phyloP scores from a whole-genome alignment of 306 rosid species.

The Casuarina cunninghamiana region DNA sequence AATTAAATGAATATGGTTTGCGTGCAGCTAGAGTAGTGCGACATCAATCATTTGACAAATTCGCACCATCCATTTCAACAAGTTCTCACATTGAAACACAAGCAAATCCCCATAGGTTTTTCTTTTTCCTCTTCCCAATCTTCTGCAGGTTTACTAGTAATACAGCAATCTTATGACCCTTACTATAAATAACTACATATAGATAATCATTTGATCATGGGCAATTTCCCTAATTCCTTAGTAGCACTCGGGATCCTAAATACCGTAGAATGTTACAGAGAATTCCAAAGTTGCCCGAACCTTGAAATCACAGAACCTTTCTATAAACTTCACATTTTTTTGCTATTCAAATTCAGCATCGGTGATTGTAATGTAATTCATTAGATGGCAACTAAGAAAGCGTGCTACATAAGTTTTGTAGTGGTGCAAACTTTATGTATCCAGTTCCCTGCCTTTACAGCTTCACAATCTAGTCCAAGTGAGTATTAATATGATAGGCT shows the following conservation, averaged over 20 bases:
- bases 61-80: conserved; percentile 33
- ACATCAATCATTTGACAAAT: conserved; percentile 31
- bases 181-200: too few relatives aligned
- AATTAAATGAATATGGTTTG: too few relatives aligned
- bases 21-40: not conserved
- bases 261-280: not conserved
- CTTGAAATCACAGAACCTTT: not conserved
- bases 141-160: conserved; percentile 8
- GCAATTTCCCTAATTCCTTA: too few relatives aligned
- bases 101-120: conserved; percentile 6
- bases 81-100: conserved; percentile 20
- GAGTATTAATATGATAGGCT: not conserved
- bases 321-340: not conserved
- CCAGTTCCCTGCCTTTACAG: not conserved
- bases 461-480: not conserved
- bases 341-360: not conserved
- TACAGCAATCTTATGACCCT: not conserved
- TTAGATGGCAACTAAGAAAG: not conserved
- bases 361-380: not conserved
- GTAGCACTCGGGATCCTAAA: not conserved
- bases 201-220: too few relatives aligned
- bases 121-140: conserved; percentile 20
- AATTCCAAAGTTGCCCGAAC: not conserved
- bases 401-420: not conserved
- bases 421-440: not conserved